Conservation (phyloP, 352 stramenopile genomes). For the Chrysophaeum taylorii region DNA sequence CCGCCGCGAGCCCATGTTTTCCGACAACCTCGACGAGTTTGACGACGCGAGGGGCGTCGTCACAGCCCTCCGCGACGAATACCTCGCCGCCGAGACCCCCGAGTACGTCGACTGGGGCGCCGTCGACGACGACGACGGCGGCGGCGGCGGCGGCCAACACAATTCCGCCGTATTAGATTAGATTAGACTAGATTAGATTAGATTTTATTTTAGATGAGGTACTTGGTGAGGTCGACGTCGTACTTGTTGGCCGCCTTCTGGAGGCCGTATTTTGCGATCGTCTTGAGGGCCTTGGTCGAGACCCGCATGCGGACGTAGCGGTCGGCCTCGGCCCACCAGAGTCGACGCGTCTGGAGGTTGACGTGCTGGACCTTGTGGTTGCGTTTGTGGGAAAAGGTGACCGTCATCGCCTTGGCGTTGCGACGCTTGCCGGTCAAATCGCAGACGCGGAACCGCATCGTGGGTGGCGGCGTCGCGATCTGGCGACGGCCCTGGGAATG, state of each 20-base stretch:
- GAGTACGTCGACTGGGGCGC: slow-evolving; percentile 59
- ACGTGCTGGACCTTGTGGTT: slow-evolving; percentile 35
- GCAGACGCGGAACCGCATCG: slow-evolving; percentile 35
- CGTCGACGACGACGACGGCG: neutral
- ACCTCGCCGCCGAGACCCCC: slow-evolving; percentile 56
- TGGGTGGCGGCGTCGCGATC: too few relatives aligned
- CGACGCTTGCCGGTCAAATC: slow-evolving; percentile 34
- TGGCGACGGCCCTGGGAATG: too few relatives aligned
- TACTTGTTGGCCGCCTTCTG: slow-evolving; percentile 37
- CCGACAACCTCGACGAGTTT: slow-evolving; percentile 67
- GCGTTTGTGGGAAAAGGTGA: slow-evolving; percentile 36
- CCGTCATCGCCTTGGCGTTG: slow-evolving; percentile 36
- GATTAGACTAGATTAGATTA: too few relatives aligned
- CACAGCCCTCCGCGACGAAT: slow-evolving; percentile 63
- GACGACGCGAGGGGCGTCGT: slow-evolving; percentile 61
- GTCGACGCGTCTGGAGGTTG: slow-evolving; percentile 31
- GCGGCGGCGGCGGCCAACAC: neutral
- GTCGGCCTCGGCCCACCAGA: slow-evolving; percentile 33
- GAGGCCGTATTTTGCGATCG: slow-evolving; percentile 39
- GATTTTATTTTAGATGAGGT: too few relatives aligned
- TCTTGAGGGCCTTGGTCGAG: slow-evolving; percentile 34
- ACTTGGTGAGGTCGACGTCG: slow-evolving; percentile 35
- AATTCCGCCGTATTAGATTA: slow-evolving; percentile 10
- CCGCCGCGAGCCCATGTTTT: slow-evolving; percentile 92
- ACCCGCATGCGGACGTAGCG: slow-evolving; percentile 31